These are phyloP conservation scores for Penicillium tannophilum DNA, from an alignment of 495 filamentous ascomycete species.

Conservation along the genomic window DNA sequence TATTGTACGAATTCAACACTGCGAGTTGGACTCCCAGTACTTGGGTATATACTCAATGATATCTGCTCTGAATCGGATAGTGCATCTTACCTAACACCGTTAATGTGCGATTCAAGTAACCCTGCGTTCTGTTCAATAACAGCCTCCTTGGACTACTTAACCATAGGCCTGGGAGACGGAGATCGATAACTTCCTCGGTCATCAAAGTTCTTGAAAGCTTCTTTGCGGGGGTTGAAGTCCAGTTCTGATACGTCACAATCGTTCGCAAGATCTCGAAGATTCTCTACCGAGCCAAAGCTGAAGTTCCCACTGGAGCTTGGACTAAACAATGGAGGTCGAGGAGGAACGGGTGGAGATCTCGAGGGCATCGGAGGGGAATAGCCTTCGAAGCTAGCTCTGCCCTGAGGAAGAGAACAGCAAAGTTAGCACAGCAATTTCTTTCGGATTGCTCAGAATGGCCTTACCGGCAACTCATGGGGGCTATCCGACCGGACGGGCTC, in stretches of 20 bases:
- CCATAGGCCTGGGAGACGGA: background rate
- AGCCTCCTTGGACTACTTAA: background rate
- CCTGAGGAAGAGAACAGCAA: background rate
- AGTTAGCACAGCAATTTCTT: background rate
- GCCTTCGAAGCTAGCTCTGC: background rate
- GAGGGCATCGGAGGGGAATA: background rate
- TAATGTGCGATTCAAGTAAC: too few species aligned
- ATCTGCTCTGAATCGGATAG: too few species aligned
- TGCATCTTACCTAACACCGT: too few species aligned
- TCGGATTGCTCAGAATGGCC: background rate
- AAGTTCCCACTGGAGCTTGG: background rate
- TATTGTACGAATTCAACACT: background rate
- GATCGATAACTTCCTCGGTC: background rate
- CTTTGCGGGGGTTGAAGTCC: conserved; percentile 1
- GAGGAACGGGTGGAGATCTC: background rate
- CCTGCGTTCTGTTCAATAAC: too few species aligned
- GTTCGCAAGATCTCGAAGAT: background rate
- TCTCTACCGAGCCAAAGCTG: background rate
- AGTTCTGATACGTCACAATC: background rate
- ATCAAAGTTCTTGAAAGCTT: background rate
- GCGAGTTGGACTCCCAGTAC: too few species aligned
- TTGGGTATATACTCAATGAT: too few species aligned
- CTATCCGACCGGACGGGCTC: background rate
- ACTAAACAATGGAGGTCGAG: background rate
- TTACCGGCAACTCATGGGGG: conserved; percentile 1